Evolutionary conservation across 2,329 filamentous ascomycete species (phyloP).

Genomic region (Eutypella sp.): DNA sequence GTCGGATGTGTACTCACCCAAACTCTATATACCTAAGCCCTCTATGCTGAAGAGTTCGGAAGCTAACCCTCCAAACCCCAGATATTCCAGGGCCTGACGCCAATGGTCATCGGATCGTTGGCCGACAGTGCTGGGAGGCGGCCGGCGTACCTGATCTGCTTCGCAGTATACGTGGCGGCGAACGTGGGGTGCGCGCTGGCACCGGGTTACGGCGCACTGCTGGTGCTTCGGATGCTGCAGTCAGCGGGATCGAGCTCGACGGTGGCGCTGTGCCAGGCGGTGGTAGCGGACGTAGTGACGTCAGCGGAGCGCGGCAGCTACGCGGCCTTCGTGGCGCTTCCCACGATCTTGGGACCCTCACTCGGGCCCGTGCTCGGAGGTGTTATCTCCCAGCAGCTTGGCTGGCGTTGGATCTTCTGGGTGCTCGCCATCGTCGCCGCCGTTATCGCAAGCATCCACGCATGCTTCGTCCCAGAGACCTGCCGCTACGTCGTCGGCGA

Average conservation of each 20-base stretch:
- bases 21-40: no score
- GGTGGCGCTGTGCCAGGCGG: constrained; percentile 45
- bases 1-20: no score
- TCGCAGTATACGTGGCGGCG: constrained; percentile 39
- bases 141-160: constrained; percentile 42
- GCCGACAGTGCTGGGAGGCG: constrained; percentile 43
- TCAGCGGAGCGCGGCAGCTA: constrained; percentile 51
- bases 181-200: constrained; percentile 42
- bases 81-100: constrained; percentile 50
- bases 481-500: constrained; percentile 40
- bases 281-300: constrained; percentile 54
- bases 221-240: constrained; percentile 46
- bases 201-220: constrained; percentile 37
- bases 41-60: no score
- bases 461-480: constrained; percentile 42
- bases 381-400: constrained; percentile 42
- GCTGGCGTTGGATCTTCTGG: constrained; percentile 51
- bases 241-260: constrained; percentile 49
- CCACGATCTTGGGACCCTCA: constrained; percentile 35
- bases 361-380: constrained; percentile 48
- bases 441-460: constrained; percentile 30
- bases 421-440: constrained; percentile 37
- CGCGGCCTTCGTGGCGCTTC: constrained; percentile 43
- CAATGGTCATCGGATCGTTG: constrained; percentile 44
- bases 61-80: constrained; percentile 20